phyloP scores from a whole-genome alignment of 192 early-diverging fungal genomes.

The Blastocladiella britannica region DNA sequence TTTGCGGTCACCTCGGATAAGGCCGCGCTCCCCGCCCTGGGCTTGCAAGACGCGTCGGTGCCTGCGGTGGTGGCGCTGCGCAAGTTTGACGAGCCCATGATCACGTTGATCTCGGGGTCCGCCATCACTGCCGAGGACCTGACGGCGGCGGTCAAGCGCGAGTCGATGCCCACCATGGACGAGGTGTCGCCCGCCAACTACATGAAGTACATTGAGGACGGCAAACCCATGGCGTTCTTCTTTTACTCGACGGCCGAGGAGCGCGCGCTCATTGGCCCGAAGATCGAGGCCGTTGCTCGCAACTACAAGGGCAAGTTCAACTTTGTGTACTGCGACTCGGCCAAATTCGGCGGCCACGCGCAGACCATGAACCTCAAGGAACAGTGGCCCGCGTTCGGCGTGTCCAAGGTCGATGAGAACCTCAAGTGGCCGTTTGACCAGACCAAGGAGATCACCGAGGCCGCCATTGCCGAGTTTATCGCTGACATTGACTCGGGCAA shows the following conservation, averaged over 20 bases:
- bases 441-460: conserved; percentile 35
- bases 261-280: conserved; percentile 26
- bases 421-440: conserved; percentile 75
- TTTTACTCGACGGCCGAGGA: conserved; percentile 54
- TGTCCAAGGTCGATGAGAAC: conserved; percentile 52
- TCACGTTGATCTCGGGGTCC: conserved; percentile 41
- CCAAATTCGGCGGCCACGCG: conserved; percentile 67
- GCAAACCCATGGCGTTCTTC: conserved; percentile 74
- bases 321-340: conserved; percentile 81
- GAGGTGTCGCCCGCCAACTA: conserved; percentile 85
- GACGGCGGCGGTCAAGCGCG: conserved; percentile 47
- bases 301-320: conserved; percentile 66
- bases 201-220: conserved; percentile 57
- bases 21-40: conserved; percentile 23
- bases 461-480: conserved; percentile 38
- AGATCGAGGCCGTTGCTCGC: conserved; percentile 55
- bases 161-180: conserved; percentile 69
- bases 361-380: conserved; percentile 75
- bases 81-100: conserved; percentile 74
- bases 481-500: conserved; percentile 40
- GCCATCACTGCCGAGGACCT: conserved; percentile 32
- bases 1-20: conserved; percentile 63
- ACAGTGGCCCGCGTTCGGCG: conserved; percentile 78
- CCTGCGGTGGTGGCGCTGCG: conserved; percentile 69
- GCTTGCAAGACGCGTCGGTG: conserved; percentile 19